Conservation (phyloP, 2,329 filamentous ascomycete genomes). For the Amauroascus verrucosus region DNA sequence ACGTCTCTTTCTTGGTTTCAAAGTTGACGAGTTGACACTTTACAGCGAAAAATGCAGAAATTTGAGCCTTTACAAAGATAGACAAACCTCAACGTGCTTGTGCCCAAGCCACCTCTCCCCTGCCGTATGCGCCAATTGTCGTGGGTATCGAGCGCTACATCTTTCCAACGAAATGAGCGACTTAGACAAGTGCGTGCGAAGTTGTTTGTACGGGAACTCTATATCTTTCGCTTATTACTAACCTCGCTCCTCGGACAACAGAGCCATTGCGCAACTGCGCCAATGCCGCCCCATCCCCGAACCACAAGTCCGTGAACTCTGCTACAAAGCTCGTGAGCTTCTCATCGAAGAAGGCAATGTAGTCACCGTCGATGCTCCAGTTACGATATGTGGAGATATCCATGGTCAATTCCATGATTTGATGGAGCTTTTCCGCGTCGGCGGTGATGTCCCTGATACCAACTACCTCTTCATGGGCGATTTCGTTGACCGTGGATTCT, state of each 20-base stretch:
- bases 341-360: slow-evolving; percentile 99
- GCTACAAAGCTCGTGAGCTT: slow-evolving; percentile 96
- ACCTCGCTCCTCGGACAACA: slow-evolving; percentile 31
- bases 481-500: slow-evolving; percentile 96
- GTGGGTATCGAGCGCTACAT: neutral
- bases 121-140: neutral
- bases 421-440: slow-evolving; percentile 92
- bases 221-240: neutral
- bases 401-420: neutral
- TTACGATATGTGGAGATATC: slow-evolving; percentile 98
- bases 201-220: slow-evolving; percentile 5
- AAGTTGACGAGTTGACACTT: neutral
- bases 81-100: neutral
- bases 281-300: slow-evolving; percentile 94
- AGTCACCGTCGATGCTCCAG: slow-evolving; percentile 86
- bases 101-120: neutral
- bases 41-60: slow-evolving; percentile 7
- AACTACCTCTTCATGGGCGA: slow-evolving; percentile 98
- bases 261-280: slow-evolving; percentile 89
- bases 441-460: slow-evolving; percentile 91
- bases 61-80: slow-evolving; percentile 7
- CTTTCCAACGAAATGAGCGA: slow-evolving; percentile 59
- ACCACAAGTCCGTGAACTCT: slow-evolving; percentile 87
- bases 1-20: neutral
- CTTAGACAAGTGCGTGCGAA: slow-evolving; percentile 63